phyloP scores from a whole-genome alignment of 208 protist genomes.

The Strigomonas oncopelti region DNA sequence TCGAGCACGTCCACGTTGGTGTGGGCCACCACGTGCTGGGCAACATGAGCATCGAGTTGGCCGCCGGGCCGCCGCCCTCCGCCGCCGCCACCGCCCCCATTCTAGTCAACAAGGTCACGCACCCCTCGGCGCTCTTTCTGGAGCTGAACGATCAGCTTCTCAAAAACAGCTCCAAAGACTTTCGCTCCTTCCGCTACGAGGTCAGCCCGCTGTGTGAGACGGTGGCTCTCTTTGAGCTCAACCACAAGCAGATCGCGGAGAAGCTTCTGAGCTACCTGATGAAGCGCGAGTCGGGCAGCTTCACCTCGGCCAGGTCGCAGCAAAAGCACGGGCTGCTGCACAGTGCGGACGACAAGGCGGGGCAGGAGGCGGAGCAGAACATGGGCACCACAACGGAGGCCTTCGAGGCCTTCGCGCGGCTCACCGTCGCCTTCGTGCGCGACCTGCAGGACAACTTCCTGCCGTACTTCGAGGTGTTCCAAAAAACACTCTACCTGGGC shows the following conservation, averaged over 20 bases:
- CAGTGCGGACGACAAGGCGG: conserved; percentile 4
- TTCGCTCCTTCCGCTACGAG: conserved; percentile 81
- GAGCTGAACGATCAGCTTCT: conserved; percentile 85
- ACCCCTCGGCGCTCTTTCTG: conserved; percentile 56
- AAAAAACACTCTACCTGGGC: conserved; percentile 73
- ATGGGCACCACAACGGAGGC: conserved; percentile 42
- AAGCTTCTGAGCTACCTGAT: conserved; percentile 60
- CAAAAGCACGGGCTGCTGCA: not conserved
- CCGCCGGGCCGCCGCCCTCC: conserved; percentile 12
- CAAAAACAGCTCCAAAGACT: conserved; percentile 76
- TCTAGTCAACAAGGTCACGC: not conserved
- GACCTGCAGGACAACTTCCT: conserved; percentile 75
- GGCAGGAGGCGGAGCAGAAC: conserved; percentile 3
- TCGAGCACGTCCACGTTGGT: conserved; percentile 86
- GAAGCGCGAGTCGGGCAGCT: conserved; percentile 31
- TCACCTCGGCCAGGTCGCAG: conserved; percentile 14
- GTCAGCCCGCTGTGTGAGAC: conserved; percentile 71
- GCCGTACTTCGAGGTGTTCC: conserved; percentile 81
- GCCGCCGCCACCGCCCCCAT: not conserved
- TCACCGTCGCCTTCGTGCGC: conserved; percentile 82
- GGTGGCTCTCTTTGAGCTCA: conserved; percentile 56
- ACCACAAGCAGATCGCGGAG: conserved; percentile 74
- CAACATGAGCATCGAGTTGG: conserved; percentile 64
- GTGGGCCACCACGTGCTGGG: conserved; percentile 81
- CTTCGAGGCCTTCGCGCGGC: conserved; percentile 76